Percentiles rank a stretch among this genome's conserved stretches.
Conservation (phyloP, 331 rosid genomes). For the Quercus phellos region DNA sequence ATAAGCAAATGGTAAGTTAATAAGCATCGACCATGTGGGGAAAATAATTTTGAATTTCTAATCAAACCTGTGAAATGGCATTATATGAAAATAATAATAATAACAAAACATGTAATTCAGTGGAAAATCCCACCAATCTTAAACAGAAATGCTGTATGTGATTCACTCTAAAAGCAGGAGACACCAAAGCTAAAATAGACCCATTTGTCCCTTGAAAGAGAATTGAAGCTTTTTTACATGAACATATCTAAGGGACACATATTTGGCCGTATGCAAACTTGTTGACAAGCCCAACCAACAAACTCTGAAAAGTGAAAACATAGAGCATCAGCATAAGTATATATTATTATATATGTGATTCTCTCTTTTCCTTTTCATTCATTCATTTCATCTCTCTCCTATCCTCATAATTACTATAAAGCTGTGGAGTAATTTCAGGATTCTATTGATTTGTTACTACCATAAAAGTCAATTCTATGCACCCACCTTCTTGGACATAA, state of each 20-base stretch:
- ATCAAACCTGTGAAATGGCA: neutral
- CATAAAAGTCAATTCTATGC: too few species aligned
- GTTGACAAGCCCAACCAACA: neutral
- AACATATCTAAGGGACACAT: neutral
- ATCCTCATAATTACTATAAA: neutral
- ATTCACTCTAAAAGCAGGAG: neutral
- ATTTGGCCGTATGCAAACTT: neutral
- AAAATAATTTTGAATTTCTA: neutral
- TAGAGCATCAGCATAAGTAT: neutral
- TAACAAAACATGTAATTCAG: slow-evolving; percentile 1
- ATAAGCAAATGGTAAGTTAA: neutral
- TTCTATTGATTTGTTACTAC: too few species aligned
- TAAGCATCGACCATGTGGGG: neutral
- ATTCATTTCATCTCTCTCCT: neutral
- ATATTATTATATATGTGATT: neutral
- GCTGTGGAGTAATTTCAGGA: too few species aligned
- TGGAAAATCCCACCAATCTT: slow-evolving; percentile 6
- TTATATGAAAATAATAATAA: neutral
- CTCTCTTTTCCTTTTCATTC: neutral
- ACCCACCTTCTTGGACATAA: too few species aligned
- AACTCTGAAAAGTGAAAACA: neutral
- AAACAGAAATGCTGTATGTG: neutral
- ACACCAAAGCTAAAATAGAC: neutral
- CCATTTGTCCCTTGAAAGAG: neutral
- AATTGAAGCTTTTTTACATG: too few species aligned